Evolutionary conservation across 2,329 filamentous ascomycete genomes (phyloP).

Genomic region (Ramularia collo-cygni): DNA sequence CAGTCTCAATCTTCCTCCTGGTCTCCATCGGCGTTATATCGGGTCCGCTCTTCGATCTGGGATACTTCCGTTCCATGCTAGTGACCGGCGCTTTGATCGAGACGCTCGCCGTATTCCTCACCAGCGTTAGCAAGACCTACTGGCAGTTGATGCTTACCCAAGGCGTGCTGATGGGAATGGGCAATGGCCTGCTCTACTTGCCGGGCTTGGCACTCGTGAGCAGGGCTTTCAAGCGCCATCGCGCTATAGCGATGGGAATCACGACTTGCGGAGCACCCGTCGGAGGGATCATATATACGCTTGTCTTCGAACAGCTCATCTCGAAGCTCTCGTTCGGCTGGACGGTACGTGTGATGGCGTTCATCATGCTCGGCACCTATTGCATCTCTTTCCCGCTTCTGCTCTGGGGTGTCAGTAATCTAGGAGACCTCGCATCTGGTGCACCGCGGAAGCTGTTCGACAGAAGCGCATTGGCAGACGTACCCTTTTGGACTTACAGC

Average conservation of each 20-base stretch:
- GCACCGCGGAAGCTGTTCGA: slow-evolving; percentile 32
- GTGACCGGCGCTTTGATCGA: slow-evolving; percentile 26
- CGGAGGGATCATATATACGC: slow-evolving; percentile 55
- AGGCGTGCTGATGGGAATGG: slow-evolving; percentile 35
- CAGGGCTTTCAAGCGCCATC: slow-evolving; percentile 53
- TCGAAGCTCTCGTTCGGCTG: slow-evolving; percentile 55
- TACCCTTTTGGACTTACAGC: slow-evolving; percentile 34
- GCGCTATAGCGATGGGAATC: slow-evolving; percentile 54
- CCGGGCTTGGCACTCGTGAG: slow-evolving; percentile 32
- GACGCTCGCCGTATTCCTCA: slow-evolving; percentile 28
- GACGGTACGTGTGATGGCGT: slow-evolving; percentile 55
- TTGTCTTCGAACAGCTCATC: slow-evolving; percentile 46
- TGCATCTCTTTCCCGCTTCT: slow-evolving; percentile 31
- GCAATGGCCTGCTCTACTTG: slow-evolving; percentile 35
- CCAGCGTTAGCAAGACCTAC: slow-evolving; percentile 34
- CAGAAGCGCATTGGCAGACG: slow-evolving; percentile 33
- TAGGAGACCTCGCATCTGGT: slow-evolving; percentile 25
- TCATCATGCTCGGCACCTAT: slow-evolving; percentile 48
- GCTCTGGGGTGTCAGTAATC: slow-evolving; percentile 29
- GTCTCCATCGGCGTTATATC: slow-evolving; percentile 28
- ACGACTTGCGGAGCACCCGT: slow-evolving; percentile 54
- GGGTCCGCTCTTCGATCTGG: slow-evolving; percentile 35
- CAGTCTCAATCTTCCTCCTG: slow-evolving; percentile 29
- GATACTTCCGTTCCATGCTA: slow-evolving; percentile 37
- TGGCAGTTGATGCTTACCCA: slow-evolving; percentile 44